phyloP scores from a whole-genome alignment of 2,329 filamentous ascomycete species.

The Botryotinia calthae region DNA sequence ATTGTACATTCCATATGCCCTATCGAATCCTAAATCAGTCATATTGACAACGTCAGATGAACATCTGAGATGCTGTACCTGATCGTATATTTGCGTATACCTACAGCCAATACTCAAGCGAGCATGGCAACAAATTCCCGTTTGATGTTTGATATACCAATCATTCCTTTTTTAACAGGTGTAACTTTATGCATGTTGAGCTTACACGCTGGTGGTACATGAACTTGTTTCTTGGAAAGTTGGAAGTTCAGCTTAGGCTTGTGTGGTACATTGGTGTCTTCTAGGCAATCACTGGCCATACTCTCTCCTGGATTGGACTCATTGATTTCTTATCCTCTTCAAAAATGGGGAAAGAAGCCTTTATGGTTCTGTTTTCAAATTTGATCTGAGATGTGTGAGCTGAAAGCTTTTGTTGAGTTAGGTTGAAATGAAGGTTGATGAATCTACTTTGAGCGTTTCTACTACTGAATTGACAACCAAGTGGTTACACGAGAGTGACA shows the following conservation, averaged over 20 bases:
- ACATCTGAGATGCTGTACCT: constrained; percentile 11
- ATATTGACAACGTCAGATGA: constrained; percentile 12
- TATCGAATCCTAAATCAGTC: constrained; percentile 11
- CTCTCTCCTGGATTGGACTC: background rate
- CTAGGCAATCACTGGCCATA: background rate
- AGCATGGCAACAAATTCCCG: constrained; percentile 2
- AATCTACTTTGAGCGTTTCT: background rate
- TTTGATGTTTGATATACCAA: constrained; percentile 5
- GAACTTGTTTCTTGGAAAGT: constrained; percentile 4
- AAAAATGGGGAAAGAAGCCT: background rate
- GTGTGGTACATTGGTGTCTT: background rate
- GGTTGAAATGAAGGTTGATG: background rate
- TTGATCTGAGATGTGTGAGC: background rate
- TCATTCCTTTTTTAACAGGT: background rate
- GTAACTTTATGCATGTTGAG: constrained; percentile 3
- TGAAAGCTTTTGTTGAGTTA: background rate
- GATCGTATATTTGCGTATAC: constrained; percentile 5
- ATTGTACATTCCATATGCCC: background rate
- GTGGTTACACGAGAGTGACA: background rate
- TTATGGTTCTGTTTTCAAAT: background rate
- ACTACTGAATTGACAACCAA: background rate
- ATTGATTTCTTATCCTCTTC: background rate
- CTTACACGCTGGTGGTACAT: background rate
- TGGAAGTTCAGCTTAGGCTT: constrained; percentile 11
- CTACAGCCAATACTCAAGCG: constrained; percentile 10